Evolutionary conservation across 345 rosid species (phyloP).

Genomic region (Garcia nutans): DNA sequence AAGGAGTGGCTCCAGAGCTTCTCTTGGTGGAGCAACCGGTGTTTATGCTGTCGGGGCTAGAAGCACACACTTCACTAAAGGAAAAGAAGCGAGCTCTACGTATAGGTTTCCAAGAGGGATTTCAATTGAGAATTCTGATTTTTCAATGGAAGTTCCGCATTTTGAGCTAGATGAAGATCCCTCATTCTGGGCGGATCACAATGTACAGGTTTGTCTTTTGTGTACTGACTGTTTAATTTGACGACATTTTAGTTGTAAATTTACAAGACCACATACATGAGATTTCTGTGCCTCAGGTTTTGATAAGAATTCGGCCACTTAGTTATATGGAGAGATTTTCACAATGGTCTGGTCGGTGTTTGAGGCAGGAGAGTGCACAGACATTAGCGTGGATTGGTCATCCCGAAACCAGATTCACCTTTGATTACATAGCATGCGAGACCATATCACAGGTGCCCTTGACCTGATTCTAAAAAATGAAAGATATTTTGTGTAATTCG

Average conservation of each 20-base stretch:
- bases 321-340: slow-evolving; percentile 58
- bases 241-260: neutral
- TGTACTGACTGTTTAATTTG: neutral
- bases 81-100: slow-evolving; percentile 46
- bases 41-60: slow-evolving; percentile 34
- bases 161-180: slow-evolving; percentile 78
- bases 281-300: slow-evolving; percentile 47
- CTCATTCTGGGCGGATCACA: slow-evolving; percentile 80
- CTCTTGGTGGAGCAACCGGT: slow-evolving; percentile 42
- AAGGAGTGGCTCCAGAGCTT: slow-evolving; percentile 54
- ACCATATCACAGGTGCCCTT: slow-evolving; percentile 69
- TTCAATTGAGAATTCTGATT: slow-evolving; percentile 41
- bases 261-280: neutral
- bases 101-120: slow-evolving; percentile 52
- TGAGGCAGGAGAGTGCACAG: slow-evolving; percentile 78
- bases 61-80: slow-evolving; percentile 35
- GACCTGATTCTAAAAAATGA: neutral
- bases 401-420: slow-evolving; percentile 92
- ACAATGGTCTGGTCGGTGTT: slow-evolving; percentile 65
- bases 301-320: slow-evolving; percentile 81
- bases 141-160: slow-evolving; percentile 46
- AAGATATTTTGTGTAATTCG: neutral
- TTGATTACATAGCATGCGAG: slow-evolving; percentile 82
- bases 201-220: slow-evolving; percentile 64
- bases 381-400: slow-evolving; percentile 79